Base-by-base conservation (phyloP, 164 flowering plant genomes). In the Buxus sempervirens region DNA sequence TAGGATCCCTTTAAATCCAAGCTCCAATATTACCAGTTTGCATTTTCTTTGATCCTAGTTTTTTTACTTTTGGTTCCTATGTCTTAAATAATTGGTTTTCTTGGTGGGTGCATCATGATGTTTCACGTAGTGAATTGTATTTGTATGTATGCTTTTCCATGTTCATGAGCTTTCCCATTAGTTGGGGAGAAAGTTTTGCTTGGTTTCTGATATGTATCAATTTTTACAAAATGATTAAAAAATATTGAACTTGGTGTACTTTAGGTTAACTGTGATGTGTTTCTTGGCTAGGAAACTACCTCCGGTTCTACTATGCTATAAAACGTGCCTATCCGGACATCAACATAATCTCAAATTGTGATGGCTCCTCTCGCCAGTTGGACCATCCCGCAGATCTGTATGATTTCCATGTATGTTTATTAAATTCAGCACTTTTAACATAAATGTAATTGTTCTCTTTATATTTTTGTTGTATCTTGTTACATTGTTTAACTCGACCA, bases 321-420 rank as follows among this genome's bases (percentile, higher is more conserved):
- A 89, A 75, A 75, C 49, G 59, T 49, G 85, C 82, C 45, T 90
- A 92, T 71, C 96, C 99, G 23, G 96, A 89, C 72, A 89, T 92
- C 70, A 70, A 84, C 77, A 78, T 88, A 24, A 96, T 96, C 67
- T 78, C 99, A 53, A 96, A 92, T 64, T 92, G 99, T 75, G 98
- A 96, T 77, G 99, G 83, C 6, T 88, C 98, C 64, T 76, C 87
- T 25, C 56, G 14, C 55, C 72, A 72, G 58, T 78, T 96, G 85
- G 89, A 90, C 73, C 98, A 96, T 78, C 96, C 98, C 5, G 96
- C 99, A 25, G 91, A 96, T 84, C 48, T 82, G 20, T 96, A 96
- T 79, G 99, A 96, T 78, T 90, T 66, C 71, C 99, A 96, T 83
- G 98, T 95, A 87, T 79, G 73, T 26, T 49, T 64, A n/a, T 71